A percentile compares a stretch with the other conserved stretches of the same genome.
Evolutionary conservation across 345 rosid species (phyloP).

Genomic region (Cardamine chenopodiifolia): DNA sequence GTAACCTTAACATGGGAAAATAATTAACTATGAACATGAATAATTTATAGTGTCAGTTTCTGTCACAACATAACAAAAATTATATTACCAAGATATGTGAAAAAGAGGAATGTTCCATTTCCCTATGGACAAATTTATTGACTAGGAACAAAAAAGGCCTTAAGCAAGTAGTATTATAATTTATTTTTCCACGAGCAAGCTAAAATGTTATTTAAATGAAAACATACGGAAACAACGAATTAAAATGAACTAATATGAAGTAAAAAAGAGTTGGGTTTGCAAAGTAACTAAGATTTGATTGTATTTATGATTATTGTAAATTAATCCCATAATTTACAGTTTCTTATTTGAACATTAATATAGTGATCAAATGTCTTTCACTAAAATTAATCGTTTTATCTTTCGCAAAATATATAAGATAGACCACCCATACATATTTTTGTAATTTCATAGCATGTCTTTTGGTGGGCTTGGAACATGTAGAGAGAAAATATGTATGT

Average conservation of each 20-base stretch:
- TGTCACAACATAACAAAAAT: conserved; percentile 40
- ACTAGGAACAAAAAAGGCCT: conserved; percentile 36
- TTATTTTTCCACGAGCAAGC: not conserved
- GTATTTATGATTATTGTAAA: not conserved
- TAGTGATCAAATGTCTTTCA: not conserved
- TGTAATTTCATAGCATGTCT: conserved; percentile 5
- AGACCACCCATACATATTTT: not conserved
- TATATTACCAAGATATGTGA: conserved; percentile 42
- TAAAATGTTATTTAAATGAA: not conserved
- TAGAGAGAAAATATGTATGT: not conserved
- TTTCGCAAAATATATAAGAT: not conserved
- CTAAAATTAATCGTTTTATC: not conserved
- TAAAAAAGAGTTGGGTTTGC: conserved; percentile 10
- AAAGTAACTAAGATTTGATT: conserved; percentile 2
- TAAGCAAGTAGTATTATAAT: not conserved
- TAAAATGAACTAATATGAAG: not conserved
- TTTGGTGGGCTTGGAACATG: conserved; percentile 14
- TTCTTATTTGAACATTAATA: not conserved
- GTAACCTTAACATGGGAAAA: conserved; percentile 31
- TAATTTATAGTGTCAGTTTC: conserved; percentile 39
- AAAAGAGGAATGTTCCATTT: conserved; percentile 47
- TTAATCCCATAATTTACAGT: not conserved
- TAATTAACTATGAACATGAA: conserved; percentile 27
- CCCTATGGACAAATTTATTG: conserved; percentile 41
- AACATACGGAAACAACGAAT: conserved; percentile 7